These are phyloP conservation scores for Nothomitra cinnamomea DNA, from an alignment of 2,329 filamentous ascomycete genomes.

Conservation along the genomic window DNA sequence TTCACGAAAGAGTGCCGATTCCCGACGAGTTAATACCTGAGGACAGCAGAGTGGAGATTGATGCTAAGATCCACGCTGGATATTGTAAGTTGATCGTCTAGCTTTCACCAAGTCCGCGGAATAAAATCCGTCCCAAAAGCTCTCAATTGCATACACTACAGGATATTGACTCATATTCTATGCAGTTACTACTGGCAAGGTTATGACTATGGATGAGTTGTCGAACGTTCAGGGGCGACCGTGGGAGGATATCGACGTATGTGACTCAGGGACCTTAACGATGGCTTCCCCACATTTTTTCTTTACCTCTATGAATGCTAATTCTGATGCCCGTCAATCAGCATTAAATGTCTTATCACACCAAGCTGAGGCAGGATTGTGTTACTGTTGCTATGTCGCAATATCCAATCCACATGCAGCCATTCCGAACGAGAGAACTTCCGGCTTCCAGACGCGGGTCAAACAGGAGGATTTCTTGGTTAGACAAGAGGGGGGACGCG, in stretches of 20 bases:
- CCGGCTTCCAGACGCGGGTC: too few relatives aligned
- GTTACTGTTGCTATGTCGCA: not conserved
- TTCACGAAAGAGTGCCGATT: conserved; percentile 77
- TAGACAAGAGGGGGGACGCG: too few relatives aligned
- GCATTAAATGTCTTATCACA: not conserved
- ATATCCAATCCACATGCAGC: too few relatives aligned
- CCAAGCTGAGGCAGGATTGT: not conserved
- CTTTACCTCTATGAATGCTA: not conserved
- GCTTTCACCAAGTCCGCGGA: not conserved
- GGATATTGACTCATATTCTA: not conserved
- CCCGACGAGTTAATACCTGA: conserved; percentile 87
- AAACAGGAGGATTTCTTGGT: too few relatives aligned
- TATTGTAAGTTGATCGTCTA: conserved; percentile 39
- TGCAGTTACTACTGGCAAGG: conserved; percentile 62
- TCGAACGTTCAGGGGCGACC: conserved; percentile 72
- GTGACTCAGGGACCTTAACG: conserved; percentile 7
- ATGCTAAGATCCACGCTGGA: conserved; percentile 90
- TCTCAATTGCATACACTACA: not conserved
- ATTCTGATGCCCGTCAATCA: not conserved
- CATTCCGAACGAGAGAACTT: too few relatives aligned
- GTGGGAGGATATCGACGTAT: conserved; percentile 57
- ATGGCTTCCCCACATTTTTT: conserved; percentile 7
- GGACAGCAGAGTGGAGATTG: conserved; percentile 94
- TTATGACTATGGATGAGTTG: conserved; percentile 76
- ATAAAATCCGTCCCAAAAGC: conserved; percentile 6